phyloP scores from a whole-genome alignment of 2,329 filamentous ascomycete genomes.

The Trichoderma citrinoviride region DNA sequence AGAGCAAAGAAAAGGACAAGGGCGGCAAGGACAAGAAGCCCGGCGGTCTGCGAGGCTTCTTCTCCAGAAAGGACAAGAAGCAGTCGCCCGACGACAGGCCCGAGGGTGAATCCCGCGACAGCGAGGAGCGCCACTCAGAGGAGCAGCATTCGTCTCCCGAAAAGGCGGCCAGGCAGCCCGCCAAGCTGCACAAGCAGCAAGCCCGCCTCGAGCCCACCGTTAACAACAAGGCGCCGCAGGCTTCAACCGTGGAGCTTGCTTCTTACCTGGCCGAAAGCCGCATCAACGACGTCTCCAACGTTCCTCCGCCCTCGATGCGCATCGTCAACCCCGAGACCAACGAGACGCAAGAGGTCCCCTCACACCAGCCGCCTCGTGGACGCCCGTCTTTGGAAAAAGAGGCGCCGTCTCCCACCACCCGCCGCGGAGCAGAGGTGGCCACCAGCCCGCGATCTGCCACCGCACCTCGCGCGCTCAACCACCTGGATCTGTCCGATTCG shows the following conservation, averaged over 20 bases:
- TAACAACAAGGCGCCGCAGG: constrained; percentile 38
- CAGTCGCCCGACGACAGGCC: constrained; percentile 57
- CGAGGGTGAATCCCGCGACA: constrained; percentile 52
- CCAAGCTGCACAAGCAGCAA: constrained; percentile 70
- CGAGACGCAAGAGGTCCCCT: constrained; percentile 40
- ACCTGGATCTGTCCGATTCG: constrained; percentile 68
- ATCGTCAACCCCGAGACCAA: constrained; percentile 55
- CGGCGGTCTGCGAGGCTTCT: constrained; percentile 57
- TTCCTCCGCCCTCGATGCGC: constrained; percentile 57
- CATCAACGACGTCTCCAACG: constrained; percentile 53
- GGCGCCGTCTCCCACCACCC: constrained; percentile 36
- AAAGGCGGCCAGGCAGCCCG: constrained; percentile 49
- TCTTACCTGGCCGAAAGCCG: constrained; percentile 45
- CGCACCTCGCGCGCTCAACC: constrained; percentile 49
- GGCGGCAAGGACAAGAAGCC: constrained; percentile 68
- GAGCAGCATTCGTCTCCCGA: constrained; percentile 48
- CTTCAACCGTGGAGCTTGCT: constrained; percentile 42
- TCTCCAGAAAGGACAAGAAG: constrained; percentile 62
- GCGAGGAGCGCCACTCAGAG: constrained; percentile 44
- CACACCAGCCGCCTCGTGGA: constrained; percentile 29
- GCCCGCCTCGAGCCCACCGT: constrained; percentile 50
- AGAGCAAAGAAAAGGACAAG: constrained; percentile 66
- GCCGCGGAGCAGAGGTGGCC: constrained; percentile 33
- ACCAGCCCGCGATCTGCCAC: constrained; percentile 50
- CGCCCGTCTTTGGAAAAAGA: constrained; percentile 31